Evolutionary conservation across 2,329 filamentous ascomycete species (phyloP), one percentile per base, ranked within the genome.

Genomic region (Cercospora canescens): DNA sequence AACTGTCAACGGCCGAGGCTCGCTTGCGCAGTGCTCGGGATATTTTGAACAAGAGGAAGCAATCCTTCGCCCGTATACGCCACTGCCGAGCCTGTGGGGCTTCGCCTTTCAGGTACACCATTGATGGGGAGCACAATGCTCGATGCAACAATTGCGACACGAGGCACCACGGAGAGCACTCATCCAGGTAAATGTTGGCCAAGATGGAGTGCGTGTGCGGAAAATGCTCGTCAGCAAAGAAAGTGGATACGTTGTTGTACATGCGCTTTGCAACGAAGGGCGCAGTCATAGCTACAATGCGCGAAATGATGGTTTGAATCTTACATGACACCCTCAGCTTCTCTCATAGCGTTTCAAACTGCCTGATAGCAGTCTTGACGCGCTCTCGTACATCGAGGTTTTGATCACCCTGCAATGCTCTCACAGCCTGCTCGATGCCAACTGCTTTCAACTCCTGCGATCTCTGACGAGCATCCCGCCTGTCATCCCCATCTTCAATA

Each of bases 331-430:
- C 30, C n/a, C 16, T 34, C 6, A 56, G 16, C 52, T 18, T 28
- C 1, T 37, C 35, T 62, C 56, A 73, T 26, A 75, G 61, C 26
- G 88, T 79, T 34, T 76, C 76, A 57, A 95, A 86, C 78, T 94
- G 88, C 81, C 89, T 89, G 12, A 90, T 79, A 0, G 92, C 93
- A 50, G 88, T 89, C 81, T 94, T 96, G 1, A 92, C 92, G 69
- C 93, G 83, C 81, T 98, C 93, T 60, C 90, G 84, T 24, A 97
- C 91, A 77, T 97, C 92, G 64, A 95, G 78, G 74, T 96, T 92
- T 2, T 82, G 78, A 78, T 98, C 94, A 14, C 71, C 67, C 48
- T 67, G 64, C 57, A 78, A 60, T 24, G 62, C 70, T 39, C 72
- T 70, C 12, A 79, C 74, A 16, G 71, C 74, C 28, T 70, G 67